A percentile compares a stretch with the other conserved stretches of the same genome.
These are phyloP conservation scores for Elaeagnus macrophylla DNA, from an alignment of 306 rosid species.

Conservation along the genomic window DNA sequence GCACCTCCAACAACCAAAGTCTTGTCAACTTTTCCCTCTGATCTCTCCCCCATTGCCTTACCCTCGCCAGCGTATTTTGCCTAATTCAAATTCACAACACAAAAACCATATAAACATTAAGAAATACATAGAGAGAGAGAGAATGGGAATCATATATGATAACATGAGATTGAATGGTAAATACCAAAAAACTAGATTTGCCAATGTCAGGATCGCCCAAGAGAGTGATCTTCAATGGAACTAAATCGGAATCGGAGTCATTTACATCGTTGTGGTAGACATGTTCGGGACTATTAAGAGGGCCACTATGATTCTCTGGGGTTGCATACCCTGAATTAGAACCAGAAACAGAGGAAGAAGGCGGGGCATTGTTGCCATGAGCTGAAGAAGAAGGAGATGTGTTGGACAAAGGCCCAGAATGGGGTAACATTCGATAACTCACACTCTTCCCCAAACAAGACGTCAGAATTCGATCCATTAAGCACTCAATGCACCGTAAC, in stretches of 20 bases:
- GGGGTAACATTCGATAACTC: constrained; percentile 39
- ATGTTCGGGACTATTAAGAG: not conserved
- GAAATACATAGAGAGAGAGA: not conserved
- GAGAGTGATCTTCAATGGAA: constrained; percentile 70
- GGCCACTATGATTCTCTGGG: not conserved
- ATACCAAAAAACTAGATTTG: constrained; percentile 83
- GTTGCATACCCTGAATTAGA: not conserved
- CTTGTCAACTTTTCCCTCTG: constrained; percentile 52
- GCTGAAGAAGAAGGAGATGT: constrained; percentile 2
- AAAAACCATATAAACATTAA: not conserved
- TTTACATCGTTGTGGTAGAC: not conserved
- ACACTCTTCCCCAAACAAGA: constrained; percentile 46
- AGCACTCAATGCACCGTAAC: constrained; percentile 48
- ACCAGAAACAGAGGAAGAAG: not conserved
- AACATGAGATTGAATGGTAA: not conserved
- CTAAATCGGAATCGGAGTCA: constrained; percentile 60
- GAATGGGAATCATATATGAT: not conserved
- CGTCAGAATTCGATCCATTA: constrained; percentile 35
- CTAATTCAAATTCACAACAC: constrained; percentile 23
- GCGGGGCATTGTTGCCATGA: not conserved
- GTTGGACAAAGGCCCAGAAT: not conserved
- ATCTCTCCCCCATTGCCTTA: constrained; percentile 20
- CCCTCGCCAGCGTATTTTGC: constrained; percentile 67
- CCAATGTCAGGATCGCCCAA: constrained; percentile 82
- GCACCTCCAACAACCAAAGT: constrained; percentile 64